Conservation (phyloP, 495 filamentous ascomycete genomes). For the Astrocystis sublimbata region DNA sequence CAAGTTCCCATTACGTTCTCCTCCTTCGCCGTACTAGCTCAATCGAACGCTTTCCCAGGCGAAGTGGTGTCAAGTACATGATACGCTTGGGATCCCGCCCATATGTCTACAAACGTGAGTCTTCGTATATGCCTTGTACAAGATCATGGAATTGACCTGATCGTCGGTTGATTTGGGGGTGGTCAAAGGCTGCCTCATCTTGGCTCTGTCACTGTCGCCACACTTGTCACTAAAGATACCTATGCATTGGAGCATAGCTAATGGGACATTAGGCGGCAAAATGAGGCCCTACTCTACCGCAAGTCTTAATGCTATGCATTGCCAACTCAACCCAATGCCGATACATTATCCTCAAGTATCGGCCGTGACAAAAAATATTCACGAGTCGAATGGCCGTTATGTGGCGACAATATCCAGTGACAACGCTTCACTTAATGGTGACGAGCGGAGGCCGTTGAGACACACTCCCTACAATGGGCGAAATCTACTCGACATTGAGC, state of each 20-base stretch:
- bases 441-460: not conserved
- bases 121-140: not conserved
- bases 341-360: not conserved
- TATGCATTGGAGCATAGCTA: not conserved
- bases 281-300: not conserved
- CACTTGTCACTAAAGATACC: not conserved
- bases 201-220: slow-evolving; percentile 1
- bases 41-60: not conserved
- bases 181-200: slow-evolving; percentile 6
- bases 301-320: slow-evolving; percentile 5
- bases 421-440: not conserved
- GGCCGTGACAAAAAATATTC: not conserved
- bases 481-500: not conserved
- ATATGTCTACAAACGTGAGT: slow-evolving; percentile 2
- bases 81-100: slow-evolving; percentile 1
- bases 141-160: not conserved
- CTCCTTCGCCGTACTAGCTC: not conserved
- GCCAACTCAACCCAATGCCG: not conserved
- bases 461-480: slow-evolving; percentile 1
- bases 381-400: not conserved
- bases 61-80: not conserved
- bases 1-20: not conserved
- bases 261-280: slow-evolving; percentile 1
- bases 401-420: slow-evolving; percentile 9
- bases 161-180: not conserved